A percentile compares a stretch with the other conserved stretches of the same genome.
These are phyloP conservation scores for Rubia tinctorum DNA, from an alignment of 305 asterid genomes.

Conservation along the genomic window DNA sequence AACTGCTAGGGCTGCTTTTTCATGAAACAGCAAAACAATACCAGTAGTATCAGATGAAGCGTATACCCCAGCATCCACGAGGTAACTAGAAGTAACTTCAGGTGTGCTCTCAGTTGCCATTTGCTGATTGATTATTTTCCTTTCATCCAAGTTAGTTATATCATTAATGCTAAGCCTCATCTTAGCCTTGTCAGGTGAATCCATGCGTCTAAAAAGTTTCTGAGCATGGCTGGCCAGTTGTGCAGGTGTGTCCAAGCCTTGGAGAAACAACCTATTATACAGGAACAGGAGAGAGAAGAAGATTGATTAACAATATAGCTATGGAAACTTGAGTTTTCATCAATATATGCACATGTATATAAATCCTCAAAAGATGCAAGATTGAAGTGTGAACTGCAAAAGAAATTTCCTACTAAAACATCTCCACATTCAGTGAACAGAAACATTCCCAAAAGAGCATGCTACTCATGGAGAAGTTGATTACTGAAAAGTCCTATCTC, in stretches of 20 bases:
- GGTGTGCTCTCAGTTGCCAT: background rate
- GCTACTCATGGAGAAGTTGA: background rate
- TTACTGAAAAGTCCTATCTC: background rate
- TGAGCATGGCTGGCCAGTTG: slow-evolving; percentile 35
- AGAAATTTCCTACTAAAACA: background rate
- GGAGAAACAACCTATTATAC: slow-evolving; percentile 19
- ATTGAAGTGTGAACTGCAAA: background rate
- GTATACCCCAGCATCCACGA: background rate
- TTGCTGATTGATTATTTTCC: slow-evolving; percentile 10
- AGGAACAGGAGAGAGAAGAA: slow-evolving; percentile 7
- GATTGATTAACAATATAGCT: background rate
- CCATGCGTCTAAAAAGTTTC: slow-evolving; percentile 10
- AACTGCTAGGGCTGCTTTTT: too few relatives aligned
- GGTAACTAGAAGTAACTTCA: background rate
- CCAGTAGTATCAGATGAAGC: background rate
- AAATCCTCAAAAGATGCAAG: background rate
- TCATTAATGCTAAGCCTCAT: slow-evolving; percentile 14
- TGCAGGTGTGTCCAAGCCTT: slow-evolving; percentile 23
- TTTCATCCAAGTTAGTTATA: slow-evolving; percentile 16
- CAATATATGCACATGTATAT: background rate
- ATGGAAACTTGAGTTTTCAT: background rate
- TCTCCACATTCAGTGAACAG: background rate
- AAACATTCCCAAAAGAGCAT: background rate
- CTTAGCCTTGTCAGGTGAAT: background rate
- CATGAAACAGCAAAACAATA: background rate